A percentile compares a stretch with the other conserved stretches of the same genome.
Conservation (phyloP, 371 early-diverging fungal genomes). For the Apophysomyces trapeziformis region DNA sequence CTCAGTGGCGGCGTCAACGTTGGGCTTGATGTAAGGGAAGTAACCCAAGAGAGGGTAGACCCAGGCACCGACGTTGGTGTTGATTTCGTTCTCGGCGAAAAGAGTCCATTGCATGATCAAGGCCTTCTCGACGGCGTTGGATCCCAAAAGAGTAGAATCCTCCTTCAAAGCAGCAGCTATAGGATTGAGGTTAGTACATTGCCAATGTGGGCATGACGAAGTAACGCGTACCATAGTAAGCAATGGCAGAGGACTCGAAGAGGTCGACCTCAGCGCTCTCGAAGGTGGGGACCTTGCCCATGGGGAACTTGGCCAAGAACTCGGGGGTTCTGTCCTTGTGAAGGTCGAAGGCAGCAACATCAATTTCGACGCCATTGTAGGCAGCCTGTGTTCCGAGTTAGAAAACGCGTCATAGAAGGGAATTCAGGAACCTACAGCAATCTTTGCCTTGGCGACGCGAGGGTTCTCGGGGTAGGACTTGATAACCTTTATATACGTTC, state of each 20-base stretch:
- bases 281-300: slow-evolving; percentile 83
- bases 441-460: slow-evolving; percentile 65
- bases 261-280: slow-evolving; percentile 74
- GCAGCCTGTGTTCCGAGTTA: slow-evolving; percentile 44
- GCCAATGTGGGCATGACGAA: too few relatives aligned
- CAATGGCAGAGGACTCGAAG: slow-evolving; percentile 87
- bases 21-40: slow-evolving; percentile 68
- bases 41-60: slow-evolving; percentile 73
- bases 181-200: background rate
- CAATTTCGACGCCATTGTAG: slow-evolving; percentile 77
- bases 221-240: slow-evolving; percentile 74
- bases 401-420: background rate
- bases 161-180: slow-evolving; percentile 70
- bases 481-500: slow-evolving; percentile 39
- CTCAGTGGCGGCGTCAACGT: slow-evolving; percentile 69
- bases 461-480: slow-evolving; percentile 60
- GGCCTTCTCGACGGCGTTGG: slow-evolving; percentile 71
- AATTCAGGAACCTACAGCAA: slow-evolving; percentile 54
- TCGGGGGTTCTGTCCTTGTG: slow-evolving; percentile 73
- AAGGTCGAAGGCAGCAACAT: slow-evolving; percentile 68
- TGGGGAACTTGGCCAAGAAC: slow-evolving; percentile 84
- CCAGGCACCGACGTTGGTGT: slow-evolving; percentile 51
- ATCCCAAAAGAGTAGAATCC: slow-evolving; percentile 66
- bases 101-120: slow-evolving; percentile 80
- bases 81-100: slow-evolving; percentile 71